Evolutionary conservation across 352 stramenopile species (phyloP), one percentile per base, ranked within the genome.

Genomic region (Peronosclerospora sorghi): DNA sequence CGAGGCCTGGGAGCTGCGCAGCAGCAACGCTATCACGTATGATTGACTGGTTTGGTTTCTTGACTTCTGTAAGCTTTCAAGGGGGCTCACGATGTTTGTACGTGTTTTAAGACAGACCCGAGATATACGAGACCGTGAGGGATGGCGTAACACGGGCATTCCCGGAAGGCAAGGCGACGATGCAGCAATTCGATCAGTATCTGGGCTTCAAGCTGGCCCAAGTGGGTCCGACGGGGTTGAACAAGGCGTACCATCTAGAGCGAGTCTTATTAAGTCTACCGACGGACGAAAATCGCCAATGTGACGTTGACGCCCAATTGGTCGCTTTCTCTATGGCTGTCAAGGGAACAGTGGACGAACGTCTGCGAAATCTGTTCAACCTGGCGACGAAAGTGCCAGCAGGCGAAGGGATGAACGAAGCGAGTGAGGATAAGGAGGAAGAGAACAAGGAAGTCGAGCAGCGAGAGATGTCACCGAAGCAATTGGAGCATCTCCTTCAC

Each of bases 301-400:
- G 49, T 32, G 65, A 86, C 37, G 56, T 87, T 19, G 73, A 91
- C 35, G 68, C 75, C 32, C 59, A 86, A 34, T 50, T 91, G 39
- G 75, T 87, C 13, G 79, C 79, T 32, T 88, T 91, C 53, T 86
- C 79, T 19, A 74, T 91, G 73, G 72, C 74, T 1, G 68, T 91
- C 23, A 88, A 91, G 42, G 79, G 79, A 4, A 56, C 49, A 0
- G 68, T 81, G 15, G 70, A 87, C 32, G 75, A 91, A 21, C 73
- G 79, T 14, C 55, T 91, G 36, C 43, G 70, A 28, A 73, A 75
- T 15, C 58, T 91, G 14, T 91, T 86, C 45, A 78, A 83, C 35
- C 32, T 89, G 21, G 73, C 64, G 5, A 73, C 71, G 1, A 64
- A 72, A 10, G 58, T 65, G 7, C 51, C 60, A 12, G 45, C 54